phyloP scores from a whole-genome alignment of 2,329 filamentous ascomycete species.

The Colletotrichum godetiae region DNA sequence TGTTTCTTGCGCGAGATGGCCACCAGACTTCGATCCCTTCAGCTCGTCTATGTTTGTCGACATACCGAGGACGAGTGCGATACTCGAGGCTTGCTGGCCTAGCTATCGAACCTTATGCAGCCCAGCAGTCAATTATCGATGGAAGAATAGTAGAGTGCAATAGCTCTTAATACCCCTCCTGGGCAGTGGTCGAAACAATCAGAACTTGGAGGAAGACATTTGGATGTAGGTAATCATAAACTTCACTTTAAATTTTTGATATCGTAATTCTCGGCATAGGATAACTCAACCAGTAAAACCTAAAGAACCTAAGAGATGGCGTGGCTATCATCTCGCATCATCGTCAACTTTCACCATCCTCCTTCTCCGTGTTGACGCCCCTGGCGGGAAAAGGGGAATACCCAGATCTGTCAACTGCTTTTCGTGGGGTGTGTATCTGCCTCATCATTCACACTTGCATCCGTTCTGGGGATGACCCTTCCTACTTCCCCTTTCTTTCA shows the following conservation, averaged over 20 bases:
- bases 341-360: background rate
- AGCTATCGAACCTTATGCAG: background rate
- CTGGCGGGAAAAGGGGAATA: background rate
- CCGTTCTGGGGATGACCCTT: background rate
- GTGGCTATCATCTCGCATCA: background rate
- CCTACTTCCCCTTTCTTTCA: background rate
- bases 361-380: background rate
- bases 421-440: background rate
- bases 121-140: background rate
- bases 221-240: too few species aligned
- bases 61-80: too few species aligned
- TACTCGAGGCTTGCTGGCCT: too few species aligned
- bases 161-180: too few species aligned
- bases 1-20: too few species aligned
- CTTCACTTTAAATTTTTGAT: too few species aligned
- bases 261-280: too few species aligned
- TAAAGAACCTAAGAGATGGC: background rate
- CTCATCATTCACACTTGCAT: background rate
- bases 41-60: too few species aligned
- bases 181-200: too few species aligned
- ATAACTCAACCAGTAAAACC: too few species aligned
- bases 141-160: background rate
- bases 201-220: too few species aligned
- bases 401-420: background rate
- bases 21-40: too few species aligned